phyloP scores from a whole-genome alignment of 2,329 filamentous ascomycete species.

The Diaporthe helianthi region DNA sequence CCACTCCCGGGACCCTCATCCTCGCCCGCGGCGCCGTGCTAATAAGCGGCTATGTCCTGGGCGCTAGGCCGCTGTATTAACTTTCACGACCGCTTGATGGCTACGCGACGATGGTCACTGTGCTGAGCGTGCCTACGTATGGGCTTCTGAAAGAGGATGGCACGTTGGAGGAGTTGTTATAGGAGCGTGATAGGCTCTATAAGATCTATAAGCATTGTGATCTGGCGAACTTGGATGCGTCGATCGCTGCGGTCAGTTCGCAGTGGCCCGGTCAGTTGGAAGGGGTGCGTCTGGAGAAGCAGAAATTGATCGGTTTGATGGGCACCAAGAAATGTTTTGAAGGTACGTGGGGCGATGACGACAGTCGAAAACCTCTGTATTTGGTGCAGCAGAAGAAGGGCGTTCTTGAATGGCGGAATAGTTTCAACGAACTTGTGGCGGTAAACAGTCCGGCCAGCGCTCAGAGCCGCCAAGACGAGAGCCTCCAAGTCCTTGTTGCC shows the following conservation, averaged over 20 bases:
- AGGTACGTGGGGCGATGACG: background rate
- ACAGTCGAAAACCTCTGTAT: background rate
- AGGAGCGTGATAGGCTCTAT: conserved; percentile 18
- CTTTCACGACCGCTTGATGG: conserved; percentile 17
- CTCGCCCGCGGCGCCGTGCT: background rate
- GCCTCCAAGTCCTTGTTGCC: conserved; percentile 7
- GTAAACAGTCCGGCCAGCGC: background rate
- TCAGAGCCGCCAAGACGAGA: background rate
- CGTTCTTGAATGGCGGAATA: conserved; percentile 22
- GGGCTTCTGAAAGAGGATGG: background rate
- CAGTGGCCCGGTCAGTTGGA: conserved; percentile 15
- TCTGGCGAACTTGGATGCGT: background rate
- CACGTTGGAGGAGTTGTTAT: background rate
- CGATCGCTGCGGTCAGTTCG: background rate
- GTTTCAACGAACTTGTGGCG: conserved; percentile 8
- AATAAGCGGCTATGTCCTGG: background rate
- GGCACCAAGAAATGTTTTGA: background rate
- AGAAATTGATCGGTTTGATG: background rate
- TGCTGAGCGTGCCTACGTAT: background rate
- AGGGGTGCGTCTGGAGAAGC: conserved; percentile 4
- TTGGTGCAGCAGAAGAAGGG: conserved; percentile 22
- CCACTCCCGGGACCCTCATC: conserved; percentile 26
- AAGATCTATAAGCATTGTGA: conserved; percentile 2
- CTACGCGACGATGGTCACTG: background rate
- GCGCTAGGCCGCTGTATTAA: conserved; percentile 17